A percentile compares a stretch with the other conserved stretches of the same genome.
Evolutionary conservation across 1,139 yeast species (phyloP).

Genomic region (Wickerhamiella pararugosa): DNA sequence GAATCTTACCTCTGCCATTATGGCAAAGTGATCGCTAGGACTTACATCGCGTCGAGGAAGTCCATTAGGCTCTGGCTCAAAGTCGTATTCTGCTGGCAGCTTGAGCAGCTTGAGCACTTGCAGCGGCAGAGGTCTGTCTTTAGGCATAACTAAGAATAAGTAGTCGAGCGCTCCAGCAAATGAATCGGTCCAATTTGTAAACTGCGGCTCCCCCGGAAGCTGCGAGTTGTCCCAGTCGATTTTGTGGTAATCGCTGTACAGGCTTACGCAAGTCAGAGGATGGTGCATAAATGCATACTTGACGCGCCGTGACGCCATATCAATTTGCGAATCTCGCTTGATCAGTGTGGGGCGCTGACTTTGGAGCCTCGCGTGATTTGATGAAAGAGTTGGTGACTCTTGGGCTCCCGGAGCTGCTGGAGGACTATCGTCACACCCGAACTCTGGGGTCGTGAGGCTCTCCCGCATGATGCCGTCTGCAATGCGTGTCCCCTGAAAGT

Average conservation of each 20-base stretch:
- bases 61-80: constrained; percentile 13
- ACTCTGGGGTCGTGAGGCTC: constrained; percentile 6
- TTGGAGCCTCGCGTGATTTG: no score
- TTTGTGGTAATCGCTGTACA: neutral
- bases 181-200: constrained; percentile 15
- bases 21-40: constrained; percentile 16
- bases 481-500: neutral
- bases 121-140: constrained; percentile 1
- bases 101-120: constrained; percentile 6
- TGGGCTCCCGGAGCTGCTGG: neutral
- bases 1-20: constrained; percentile 9
- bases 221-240: neutral
- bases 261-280: neutral
- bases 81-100: constrained; percentile 7
- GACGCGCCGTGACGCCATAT: neutral
- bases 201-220: constrained; percentile 12
- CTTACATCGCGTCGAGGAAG: constrained; percentile 11
- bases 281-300: neutral
- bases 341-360: neutral
- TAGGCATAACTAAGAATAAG: constrained; percentile 6
- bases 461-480: constrained; percentile 4
- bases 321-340: neutral
- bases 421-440: neutral
- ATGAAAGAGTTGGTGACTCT: neutral
- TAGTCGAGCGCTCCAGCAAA: constrained; percentile 14